Percentiles rank a stretch among this genome's conserved stretches.
Conservation (phyloP, 1,284 basidiomycete genomes). For the Serendipita sp. region DNA sequence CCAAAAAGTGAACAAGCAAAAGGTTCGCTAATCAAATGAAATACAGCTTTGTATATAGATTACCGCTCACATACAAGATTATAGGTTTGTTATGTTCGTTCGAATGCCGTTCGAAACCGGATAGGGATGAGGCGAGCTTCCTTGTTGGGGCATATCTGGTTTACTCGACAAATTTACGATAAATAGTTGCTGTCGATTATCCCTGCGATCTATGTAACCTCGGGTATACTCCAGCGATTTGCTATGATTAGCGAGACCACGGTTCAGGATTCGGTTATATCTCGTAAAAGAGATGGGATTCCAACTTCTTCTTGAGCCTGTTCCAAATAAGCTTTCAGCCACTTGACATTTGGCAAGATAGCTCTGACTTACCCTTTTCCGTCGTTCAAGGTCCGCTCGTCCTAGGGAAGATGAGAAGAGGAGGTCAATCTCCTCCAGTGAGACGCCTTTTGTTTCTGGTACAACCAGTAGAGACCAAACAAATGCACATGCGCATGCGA, state of each 20-base stretch:
- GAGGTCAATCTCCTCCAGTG: constrained; percentile 60
- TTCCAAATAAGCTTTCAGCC: neutral
- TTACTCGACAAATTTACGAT: too few relatives aligned
- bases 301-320: constrained; percentile 2
- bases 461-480: constrained; percentile 54
- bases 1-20: too few relatives aligned
- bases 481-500: constrained; percentile 48
- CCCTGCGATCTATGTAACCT: too few relatives aligned
- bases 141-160: too few relatives aligned
- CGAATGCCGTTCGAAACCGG: too few relatives aligned
- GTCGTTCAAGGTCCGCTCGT: neutral
- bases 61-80: too few relatives aligned
- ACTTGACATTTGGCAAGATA: neutral
- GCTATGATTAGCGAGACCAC: neutral
- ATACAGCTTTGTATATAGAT: too few relatives aligned
- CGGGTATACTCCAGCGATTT: too few relatives aligned
- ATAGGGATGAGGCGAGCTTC: too few relatives aligned
- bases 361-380: neutral
- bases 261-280: neutral
- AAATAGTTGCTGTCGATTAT: too few relatives aligned
- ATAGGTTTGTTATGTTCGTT: too few relatives aligned
- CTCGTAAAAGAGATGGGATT: neutral
- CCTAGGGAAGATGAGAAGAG: neutral
- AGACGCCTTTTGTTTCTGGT: constrained; percentile 62
- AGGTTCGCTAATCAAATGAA: too few relatives aligned